phyloP scores from a whole-genome alignment of 208 protist genomes.

The Wallacemonas rigidus region DNA sequence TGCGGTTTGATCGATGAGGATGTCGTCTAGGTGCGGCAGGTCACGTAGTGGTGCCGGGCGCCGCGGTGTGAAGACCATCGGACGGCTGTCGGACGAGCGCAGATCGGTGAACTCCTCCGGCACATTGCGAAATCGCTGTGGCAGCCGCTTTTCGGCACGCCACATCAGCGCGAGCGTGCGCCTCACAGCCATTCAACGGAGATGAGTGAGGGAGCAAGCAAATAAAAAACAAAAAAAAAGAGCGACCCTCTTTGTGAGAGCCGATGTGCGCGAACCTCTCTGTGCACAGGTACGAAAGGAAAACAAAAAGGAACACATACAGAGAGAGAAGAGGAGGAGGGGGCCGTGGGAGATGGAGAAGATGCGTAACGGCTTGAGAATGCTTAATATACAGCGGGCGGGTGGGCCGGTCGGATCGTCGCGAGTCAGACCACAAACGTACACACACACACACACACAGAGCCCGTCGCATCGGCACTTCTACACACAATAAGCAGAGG shows the following conservation, averaged over 20 bases:
- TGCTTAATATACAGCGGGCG: too few species aligned
- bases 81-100: constrained; percentile 58
- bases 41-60: constrained; percentile 73
- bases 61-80: constrained; percentile 79
- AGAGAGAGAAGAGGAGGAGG: not conserved
- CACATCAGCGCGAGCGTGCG: constrained; percentile 32
- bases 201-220: constrained; percentile 15
- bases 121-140: constrained; percentile 74
- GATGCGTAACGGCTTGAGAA: not conserved
- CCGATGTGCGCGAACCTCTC: too few species aligned
- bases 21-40: constrained; percentile 48
- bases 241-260: not conserved
- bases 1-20: constrained; percentile 53
- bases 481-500: too few species aligned
- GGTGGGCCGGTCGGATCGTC: too few species aligned
- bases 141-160: constrained; percentile 68
- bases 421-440: too few species aligned
- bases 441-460: too few species aligned
- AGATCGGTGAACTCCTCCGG: constrained; percentile 86
- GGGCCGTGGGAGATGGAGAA: not conserved
- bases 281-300: constrained; percentile 15
- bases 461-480: too few species aligned
- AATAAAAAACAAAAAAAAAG: not conserved
- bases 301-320: constrained; percentile 3
- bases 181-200: not conserved